Conservation (phyloP, 106 monocot species). For the Allium fistulosum region DNA sequence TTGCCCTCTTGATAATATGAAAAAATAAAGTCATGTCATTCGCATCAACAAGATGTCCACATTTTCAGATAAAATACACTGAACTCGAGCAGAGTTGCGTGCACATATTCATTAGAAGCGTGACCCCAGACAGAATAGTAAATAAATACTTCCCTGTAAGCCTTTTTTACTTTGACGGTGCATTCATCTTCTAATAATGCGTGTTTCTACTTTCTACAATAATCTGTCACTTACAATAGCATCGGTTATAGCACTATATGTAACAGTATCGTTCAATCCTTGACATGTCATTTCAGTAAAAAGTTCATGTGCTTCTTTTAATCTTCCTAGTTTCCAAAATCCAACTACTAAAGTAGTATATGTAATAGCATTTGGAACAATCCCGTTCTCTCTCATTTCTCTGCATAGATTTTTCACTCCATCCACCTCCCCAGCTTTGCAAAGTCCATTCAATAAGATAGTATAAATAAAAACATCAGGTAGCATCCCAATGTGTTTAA, state of each 20-base stretch:
- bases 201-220: background rate
- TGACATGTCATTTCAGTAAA: constrained; percentile 22
- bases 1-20: no score
- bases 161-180: no score
- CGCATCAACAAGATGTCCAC: no score
- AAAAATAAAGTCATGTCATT: no score
- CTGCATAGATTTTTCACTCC: background rate
- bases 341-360: constrained; percentile 22
- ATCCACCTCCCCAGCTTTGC: background rate
- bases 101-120: no score
- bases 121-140: no score
- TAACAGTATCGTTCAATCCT: constrained; percentile 12
- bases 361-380: constrained; percentile 14
- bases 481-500: background rate
- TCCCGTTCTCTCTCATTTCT: constrained; percentile 8
- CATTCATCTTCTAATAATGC: background rate
- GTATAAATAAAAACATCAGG: constrained; percentile 13
- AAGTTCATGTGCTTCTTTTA: constrained; percentile 9
- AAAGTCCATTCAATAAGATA: constrained; percentile 18
- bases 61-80: no score
- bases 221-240: constrained; percentile 12
- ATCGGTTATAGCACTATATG: constrained; percentile 12
- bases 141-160: no score
- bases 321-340: constrained; percentile 21
- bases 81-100: no score